Evolutionary conservation across 2,329 filamentous ascomycete genomes (phyloP).

Genomic region (Cladorrhinum sp.): DNA sequence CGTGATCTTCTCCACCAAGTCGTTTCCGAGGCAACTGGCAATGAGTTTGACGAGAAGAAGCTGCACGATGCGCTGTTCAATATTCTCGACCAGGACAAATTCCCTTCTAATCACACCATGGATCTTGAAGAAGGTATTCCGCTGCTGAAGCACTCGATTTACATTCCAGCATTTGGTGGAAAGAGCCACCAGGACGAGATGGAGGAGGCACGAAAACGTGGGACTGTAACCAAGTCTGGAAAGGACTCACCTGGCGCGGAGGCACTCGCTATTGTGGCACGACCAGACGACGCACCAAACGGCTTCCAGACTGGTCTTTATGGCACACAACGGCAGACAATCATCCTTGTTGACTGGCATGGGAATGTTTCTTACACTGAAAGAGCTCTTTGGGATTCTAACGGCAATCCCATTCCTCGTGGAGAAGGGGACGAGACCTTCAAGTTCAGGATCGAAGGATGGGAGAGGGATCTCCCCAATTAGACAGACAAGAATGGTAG

Average conservation of each 20-base stretch:
- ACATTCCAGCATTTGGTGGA: slow-evolving; percentile 57
- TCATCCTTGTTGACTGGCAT: slow-evolving; percentile 60
- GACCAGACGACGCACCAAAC: slow-evolving; percentile 34
- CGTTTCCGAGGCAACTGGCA: slow-evolving; percentile 40
- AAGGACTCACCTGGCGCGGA: slow-evolving; percentile 35
- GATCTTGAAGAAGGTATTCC: slow-evolving; percentile 54
- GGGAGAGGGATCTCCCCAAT: slow-evolving; percentile 33
- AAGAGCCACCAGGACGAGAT: slow-evolving; percentile 44
- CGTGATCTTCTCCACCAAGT: slow-evolving; percentile 43
- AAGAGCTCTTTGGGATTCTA: slow-evolving; percentile 56
- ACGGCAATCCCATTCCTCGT: slow-evolving; percentile 52
- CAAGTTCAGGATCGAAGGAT: slow-evolving; percentile 55
- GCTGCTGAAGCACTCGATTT: slow-evolving; percentile 57
- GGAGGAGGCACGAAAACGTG: slow-evolving; percentile 35
- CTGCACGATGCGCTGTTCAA: slow-evolving; percentile 51
- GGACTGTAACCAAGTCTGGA: slow-evolving; percentile 34
- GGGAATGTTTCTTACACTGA: slow-evolving; percentile 60
- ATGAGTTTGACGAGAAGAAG: slow-evolving; percentile 42
- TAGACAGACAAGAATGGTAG: not conserved
- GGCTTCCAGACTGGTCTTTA: slow-evolving; percentile 59
- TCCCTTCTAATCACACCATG: slow-evolving; percentile 44
- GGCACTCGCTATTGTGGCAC: slow-evolving; percentile 34
- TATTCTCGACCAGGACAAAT: slow-evolving; percentile 55
- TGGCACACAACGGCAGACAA: slow-evolving; percentile 63
- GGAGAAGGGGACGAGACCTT: slow-evolving; percentile 56